Evolutionary conservation across 192 early-diverging fungal species (phyloP), one percentile per base, ranked within the genome.

Genomic region (Coemansia sp.): DNA sequence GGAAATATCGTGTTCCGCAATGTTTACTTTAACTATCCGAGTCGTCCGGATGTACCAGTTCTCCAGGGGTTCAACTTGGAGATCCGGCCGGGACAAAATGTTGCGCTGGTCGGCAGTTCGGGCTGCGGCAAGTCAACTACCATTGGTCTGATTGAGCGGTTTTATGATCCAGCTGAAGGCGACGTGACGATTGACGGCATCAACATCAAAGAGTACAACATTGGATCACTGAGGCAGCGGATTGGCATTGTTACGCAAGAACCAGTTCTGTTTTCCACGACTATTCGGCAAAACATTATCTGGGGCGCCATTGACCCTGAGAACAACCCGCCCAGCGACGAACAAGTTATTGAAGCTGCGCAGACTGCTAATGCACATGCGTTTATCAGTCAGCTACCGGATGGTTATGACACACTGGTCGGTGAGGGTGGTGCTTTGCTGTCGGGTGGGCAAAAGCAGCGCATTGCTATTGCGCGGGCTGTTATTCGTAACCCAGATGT

Each of bases 401-500:
- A 87, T 21, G 85, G 87, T 23, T 93, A 94, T 76, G 86, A 96
- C 66, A 93, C 94, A 5, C 70, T 87, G 25, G 92, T 95, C 19
- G 95, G 95, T 58, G 93, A 96, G 65, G 77, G 84, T 41, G 90
- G 88, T 9, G 83, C 89, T 50, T 68, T 87, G 73, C 60, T 97
- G 15, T 92, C 90, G 21, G 95, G 94, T 55, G 95, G 95, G 4
- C 95, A 98, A 69, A 95, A 95, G 76, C 95, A 95, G 70, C 88
- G 95, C 60, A 92, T 96, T 73, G 92, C 93, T 38, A 96, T 98
- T 83, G 94, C 94, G 1, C 85, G 94, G 51, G 92, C 93, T 47
- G 84, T 96, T 48, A 85, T 95, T 55, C 91, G 91, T 76, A 87
- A 94, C 75, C 93, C 94, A n/a, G 70, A 73, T 6, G 87, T 96